A percentile compares a stretch with the other conserved stretches of the same genome.
These are phyloP conservation scores for Physcia stellaris DNA, from an alignment of 495 filamentous ascomycete genomes.

Conservation along the genomic window DNA sequence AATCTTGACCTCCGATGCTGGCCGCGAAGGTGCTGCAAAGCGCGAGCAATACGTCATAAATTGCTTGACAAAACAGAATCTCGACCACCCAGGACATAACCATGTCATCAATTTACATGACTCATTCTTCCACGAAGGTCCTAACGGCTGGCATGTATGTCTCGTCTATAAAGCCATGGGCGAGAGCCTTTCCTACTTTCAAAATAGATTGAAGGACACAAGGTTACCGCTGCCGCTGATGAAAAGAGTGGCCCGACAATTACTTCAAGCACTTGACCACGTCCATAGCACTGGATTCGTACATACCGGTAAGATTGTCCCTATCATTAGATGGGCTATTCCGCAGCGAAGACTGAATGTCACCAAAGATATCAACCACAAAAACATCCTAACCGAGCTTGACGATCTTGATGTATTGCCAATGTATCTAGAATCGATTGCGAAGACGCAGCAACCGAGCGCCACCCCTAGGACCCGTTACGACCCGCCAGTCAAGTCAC, in stretches of 20 bases:
- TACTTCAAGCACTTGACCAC: neutral
- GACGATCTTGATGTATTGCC: neutral
- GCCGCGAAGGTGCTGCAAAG: too few relatives aligned
- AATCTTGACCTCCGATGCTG: too few relatives aligned
- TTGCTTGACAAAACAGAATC: too few relatives aligned
- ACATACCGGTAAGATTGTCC: neutral
- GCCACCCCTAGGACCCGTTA: too few relatives aligned
- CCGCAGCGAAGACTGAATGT: neutral
- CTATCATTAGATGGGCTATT: neutral
- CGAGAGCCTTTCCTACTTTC: neutral
- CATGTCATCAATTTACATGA: constrained; percentile 25
- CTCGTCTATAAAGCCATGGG: constrained; percentile 24
- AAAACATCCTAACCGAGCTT: neutral
- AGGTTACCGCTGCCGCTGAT: neutral
- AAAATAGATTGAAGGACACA: neutral
- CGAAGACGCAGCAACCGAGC: too few relatives aligned
- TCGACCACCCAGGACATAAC: constrained; percentile 8
- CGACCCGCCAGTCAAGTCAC: too few relatives aligned
- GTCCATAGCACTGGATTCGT: neutral
- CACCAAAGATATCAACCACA: neutral
- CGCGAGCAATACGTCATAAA: too few relatives aligned
- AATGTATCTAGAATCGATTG: neutral
- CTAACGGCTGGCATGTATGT: constrained; percentile 30
- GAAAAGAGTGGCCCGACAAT: neutral
- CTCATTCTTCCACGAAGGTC: constrained; percentile 24